A percentile compares a stretch with the other conserved stretches of the same genome.
These are phyloP conservation scores for Nicotiana paniculata DNA, from an alignment of 257 asterid genomes.

Conservation along the genomic window DNA sequence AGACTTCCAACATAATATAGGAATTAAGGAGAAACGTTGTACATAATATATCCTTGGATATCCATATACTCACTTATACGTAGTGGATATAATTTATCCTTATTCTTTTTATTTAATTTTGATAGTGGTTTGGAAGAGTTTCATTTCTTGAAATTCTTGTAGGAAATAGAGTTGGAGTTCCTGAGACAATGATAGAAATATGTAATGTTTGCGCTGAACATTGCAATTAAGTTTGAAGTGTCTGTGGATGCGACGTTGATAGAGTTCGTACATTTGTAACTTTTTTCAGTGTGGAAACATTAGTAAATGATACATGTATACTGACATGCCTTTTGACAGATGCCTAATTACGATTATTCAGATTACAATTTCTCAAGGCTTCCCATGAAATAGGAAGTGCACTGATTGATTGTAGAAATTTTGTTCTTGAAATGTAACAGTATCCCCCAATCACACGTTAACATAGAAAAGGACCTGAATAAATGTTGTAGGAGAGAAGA, in stretches of 20 bases:
- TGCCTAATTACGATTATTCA: no score
- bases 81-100: background rate
- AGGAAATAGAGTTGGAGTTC: background rate
- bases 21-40: background rate
- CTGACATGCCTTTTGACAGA: no score
- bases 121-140: background rate
- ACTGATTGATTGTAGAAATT: no score
- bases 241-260: background rate
- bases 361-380: background rate
- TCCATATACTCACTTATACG: background rate
- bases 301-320: background rate
- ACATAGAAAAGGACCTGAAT: no score
- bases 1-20: background rate
- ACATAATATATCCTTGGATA: background rate
- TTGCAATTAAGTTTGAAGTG: background rate
- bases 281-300: no score
- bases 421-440: no score
- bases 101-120: background rate
- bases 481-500: background rate
- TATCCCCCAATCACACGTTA: no score
- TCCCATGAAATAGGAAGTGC: background rate
- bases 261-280: background rate
- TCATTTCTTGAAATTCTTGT: background rate
- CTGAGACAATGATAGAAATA: background rate
- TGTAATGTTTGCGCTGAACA: background rate